Evolutionary conservation across 495 filamentous ascomycete genomes (phyloP).

Genomic region (Stereocaulon alpinum): DNA sequence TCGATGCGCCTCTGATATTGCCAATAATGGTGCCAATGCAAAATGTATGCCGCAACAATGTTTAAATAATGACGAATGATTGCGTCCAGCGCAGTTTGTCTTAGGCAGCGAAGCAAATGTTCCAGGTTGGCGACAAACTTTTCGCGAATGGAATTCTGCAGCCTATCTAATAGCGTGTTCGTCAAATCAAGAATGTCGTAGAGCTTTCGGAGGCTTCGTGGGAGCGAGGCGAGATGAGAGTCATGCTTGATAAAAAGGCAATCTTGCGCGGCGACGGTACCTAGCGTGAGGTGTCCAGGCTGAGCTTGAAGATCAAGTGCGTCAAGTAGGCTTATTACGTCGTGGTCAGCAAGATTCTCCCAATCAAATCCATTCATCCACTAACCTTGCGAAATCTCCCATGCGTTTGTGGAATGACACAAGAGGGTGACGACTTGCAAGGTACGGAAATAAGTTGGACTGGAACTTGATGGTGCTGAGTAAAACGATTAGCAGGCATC

Average conservation of each 20-base stretch:
- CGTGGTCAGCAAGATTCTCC: not conserved
- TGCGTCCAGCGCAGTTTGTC: slow-evolving; percentile 17
- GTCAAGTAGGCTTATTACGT: slow-evolving; percentile 15
- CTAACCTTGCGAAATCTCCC: not conserved
- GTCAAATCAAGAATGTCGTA: slow-evolving; percentile 13
- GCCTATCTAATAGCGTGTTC: slow-evolving; percentile 14
- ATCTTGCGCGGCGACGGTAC: slow-evolving; percentile 17
- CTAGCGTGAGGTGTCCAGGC: not conserved
- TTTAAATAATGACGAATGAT: slow-evolving; percentile 14
- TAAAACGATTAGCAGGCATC: not conserved
- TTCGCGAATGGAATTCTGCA: slow-evolving; percentile 10
- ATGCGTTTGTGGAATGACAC: not conserved
- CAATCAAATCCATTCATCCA: not conserved
- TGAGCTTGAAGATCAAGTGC: slow-evolving; percentile 15
- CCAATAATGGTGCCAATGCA: slow-evolving; percentile 22
- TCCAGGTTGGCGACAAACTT: slow-evolving; percentile 21
- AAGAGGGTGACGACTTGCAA: not conserved
- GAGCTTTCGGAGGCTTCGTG: slow-evolving; percentile 9
- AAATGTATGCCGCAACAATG: slow-evolving; percentile 11
- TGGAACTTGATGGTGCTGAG: not conserved
- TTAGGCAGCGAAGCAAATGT: slow-evolving; percentile 20
- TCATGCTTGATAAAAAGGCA: slow-evolving; percentile 18
- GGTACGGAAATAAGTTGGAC: not conserved
- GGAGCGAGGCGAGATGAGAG: not conserved
- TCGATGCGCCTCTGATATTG: slow-evolving; percentile 15